These are phyloP conservation scores for Suhomyces pyralidae DNA, from an alignment of 805 yeast genomes.

Conservation along the genomic window DNA sequence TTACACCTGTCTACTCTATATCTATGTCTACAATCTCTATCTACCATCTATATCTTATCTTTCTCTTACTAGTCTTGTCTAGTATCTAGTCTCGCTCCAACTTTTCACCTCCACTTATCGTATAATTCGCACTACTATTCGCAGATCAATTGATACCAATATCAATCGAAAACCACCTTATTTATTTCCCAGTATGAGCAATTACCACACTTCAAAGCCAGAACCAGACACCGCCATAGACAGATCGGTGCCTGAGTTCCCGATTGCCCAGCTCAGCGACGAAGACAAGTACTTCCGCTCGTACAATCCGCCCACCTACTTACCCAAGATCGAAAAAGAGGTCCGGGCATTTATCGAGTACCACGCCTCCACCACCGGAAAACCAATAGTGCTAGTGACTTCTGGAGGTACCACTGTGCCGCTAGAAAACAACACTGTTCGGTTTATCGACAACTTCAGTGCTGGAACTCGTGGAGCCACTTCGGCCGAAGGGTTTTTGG, in stretches of 20 bases:
- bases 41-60: no score
- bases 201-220: constrained; percentile 61
- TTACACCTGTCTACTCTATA: no score
- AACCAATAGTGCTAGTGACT: constrained; percentile 76
- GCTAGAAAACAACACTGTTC: constrained; percentile 90
- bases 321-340: constrained; percentile 56
- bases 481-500: constrained; percentile 86
- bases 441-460: constrained; percentile 94
- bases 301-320: constrained; percentile 72
- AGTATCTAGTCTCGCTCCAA: no score
- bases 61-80: no score
- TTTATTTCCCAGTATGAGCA: no score
- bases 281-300: constrained; percentile 74
- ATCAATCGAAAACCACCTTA: no score
- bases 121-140: no score
- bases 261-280: constrained; percentile 67
- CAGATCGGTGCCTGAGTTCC: constrained; percentile 68
- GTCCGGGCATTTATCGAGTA: constrained; percentile 58
- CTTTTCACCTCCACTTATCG: no score
- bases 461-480: constrained; percentile 99
- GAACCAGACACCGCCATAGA: constrained; percentile 74
- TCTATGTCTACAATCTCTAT: no score
- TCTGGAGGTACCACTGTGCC: constrained; percentile 99
- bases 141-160: no score
- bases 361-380: constrained; percentile 43